Percentiles rank a stretch among this genome's conserved stretches.
Conservation (phyloP, 257 asterid genomes). For the Nicotiana obtusifolia region DNA sequence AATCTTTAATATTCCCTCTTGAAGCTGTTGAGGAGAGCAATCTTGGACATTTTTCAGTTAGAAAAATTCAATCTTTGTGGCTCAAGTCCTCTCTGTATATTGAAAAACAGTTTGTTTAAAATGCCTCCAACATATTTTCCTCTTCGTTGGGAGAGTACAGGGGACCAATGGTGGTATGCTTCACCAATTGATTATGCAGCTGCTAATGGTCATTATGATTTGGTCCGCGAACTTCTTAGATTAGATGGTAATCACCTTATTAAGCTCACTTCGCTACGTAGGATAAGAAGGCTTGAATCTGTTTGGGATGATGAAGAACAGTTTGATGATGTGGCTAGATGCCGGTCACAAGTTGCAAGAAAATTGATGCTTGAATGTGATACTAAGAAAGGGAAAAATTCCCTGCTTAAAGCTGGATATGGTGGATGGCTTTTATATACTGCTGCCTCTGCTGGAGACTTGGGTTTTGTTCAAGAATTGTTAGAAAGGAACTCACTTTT, state of each 20-base stretch:
- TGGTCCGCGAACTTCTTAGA: conserved; percentile 84
- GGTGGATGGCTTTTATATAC: conserved; percentile 97
- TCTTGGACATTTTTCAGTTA: neutral
- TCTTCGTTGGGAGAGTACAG: conserved; percentile 97
- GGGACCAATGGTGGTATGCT: conserved; percentile 99
- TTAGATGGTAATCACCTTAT: conserved; percentile 88
- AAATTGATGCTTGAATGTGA: conserved; percentile 60
- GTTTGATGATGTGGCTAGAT: conserved; percentile 67
- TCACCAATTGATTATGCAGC: conserved; percentile 97
- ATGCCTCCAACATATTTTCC: conserved; percentile 82
- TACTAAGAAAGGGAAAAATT: conserved; percentile 47
- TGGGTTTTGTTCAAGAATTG: conserved; percentile 56
- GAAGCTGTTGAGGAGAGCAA: neutral
- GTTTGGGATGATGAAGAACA: conserved; percentile 97
- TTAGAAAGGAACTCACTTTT: conserved; percentile 69
- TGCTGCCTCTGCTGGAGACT: conserved; percentile 91
- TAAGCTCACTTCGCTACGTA: conserved; percentile 73
- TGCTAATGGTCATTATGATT: conserved; percentile 90
- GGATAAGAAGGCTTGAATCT: conserved; percentile 89
- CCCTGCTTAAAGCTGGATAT: conserved; percentile 68
- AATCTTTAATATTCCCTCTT: neutral
- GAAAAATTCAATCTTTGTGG: neutral
- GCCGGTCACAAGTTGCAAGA: conserved; percentile 67
- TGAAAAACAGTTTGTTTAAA: neutral
- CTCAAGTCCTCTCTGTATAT: neutral